These are phyloP conservation scores for Pseudopithomyces chartarum DNA, from an alignment of 2,329 filamentous ascomycete species.

Conservation along the genomic window DNA sequence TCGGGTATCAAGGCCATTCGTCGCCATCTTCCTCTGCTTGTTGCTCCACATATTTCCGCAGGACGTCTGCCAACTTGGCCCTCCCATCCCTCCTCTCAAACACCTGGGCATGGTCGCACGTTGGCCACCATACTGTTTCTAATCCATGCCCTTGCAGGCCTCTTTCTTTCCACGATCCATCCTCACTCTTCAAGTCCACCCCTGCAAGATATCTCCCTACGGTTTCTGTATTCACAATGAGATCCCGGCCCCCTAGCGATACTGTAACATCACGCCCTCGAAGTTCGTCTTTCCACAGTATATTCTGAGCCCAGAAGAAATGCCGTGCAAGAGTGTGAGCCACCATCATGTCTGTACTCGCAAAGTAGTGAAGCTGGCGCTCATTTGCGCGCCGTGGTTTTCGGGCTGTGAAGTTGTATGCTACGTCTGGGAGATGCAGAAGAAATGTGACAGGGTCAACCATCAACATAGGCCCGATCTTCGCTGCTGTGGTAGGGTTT, in stretches of 20 bases:
- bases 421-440: slow-evolving; percentile 71
- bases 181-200: slow-evolving; percentile 35
- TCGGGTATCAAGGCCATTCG: slow-evolving; percentile 2
- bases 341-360: slow-evolving; percentile 68
- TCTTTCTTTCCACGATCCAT: slow-evolving; percentile 36
- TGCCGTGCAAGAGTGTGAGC: slow-evolving; percentile 67
- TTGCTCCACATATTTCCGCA: slow-evolving; percentile 30
- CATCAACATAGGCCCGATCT: slow-evolving; percentile 57
- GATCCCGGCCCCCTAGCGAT: slow-evolving; percentile 62
- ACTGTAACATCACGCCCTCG: slow-evolving; percentile 57
- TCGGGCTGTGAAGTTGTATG: slow-evolving; percentile 66
- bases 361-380: slow-evolving; percentile 73
- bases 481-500: slow-evolving; percentile 49
- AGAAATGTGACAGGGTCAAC: slow-evolving; percentile 70
- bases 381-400: slow-evolving; percentile 61
- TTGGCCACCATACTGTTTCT: slow-evolving; percentile 65
- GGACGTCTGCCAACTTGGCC: slow-evolving; percentile 27
- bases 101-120: slow-evolving; percentile 67
- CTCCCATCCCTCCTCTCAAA: slow-evolving; percentile 36
- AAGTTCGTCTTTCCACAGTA: slow-evolving; percentile 72
- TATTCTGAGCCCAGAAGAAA: slow-evolving; percentile 75
- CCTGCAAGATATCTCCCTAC: slow-evolving; percentile 63
- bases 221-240: slow-evolving; percentile 66
- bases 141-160: slow-evolving; percentile 51
- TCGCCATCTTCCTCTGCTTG: slow-evolving; percentile 14